phyloP scores from a whole-genome alignment of 1,284 basidiomycete genomes.

The Leccinum fuscescens region DNA sequence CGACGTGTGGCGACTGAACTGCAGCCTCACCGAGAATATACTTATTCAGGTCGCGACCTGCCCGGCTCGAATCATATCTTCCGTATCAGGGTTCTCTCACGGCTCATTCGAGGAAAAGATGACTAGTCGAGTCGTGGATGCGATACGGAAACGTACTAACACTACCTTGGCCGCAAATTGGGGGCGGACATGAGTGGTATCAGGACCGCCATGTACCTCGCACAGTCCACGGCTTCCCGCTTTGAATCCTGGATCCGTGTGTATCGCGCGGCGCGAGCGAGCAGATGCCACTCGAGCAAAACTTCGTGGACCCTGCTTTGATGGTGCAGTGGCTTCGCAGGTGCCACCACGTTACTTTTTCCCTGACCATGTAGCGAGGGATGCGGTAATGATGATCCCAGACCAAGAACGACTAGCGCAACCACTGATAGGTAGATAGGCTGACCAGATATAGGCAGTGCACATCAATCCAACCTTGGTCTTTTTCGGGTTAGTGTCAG shows the following conservation, averaged over 20 bases:
- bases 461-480: conserved; percentile 14
- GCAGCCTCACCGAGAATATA: conserved; percentile 13
- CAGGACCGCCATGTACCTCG: conserved; percentile 2
- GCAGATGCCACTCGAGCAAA: conserved; percentile 13
- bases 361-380: conserved; percentile 20
- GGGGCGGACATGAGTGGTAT: conserved; percentile 19
- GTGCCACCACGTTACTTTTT: conserved; percentile 17
- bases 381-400: conserved; percentile 24
- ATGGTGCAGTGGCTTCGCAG: conserved; percentile 9
- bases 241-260: conserved; percentile 22
- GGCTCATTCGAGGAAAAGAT: conserved; percentile 5
- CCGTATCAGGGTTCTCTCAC: conserved; percentile 16
- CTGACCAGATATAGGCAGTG: conserved; percentile 19
- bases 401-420: background rate
- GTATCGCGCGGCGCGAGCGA: conserved; percentile 5
- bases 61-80: conserved; percentile 9
- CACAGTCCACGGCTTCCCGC: conserved; percentile 14
- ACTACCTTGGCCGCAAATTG: conserved; percentile 15
- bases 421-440: conserved; percentile 15
- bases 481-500: conserved; percentile 14
- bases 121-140: conserved; percentile 16
- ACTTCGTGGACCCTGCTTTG: conserved; percentile 10
- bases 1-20: conserved; percentile 9
- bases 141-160: conserved; percentile 23
- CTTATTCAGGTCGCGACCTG: conserved; percentile 5